Conservation (phyloP, 2,329 filamentous ascomycete genomes). For the Leptosphaerulina australis region DNA sequence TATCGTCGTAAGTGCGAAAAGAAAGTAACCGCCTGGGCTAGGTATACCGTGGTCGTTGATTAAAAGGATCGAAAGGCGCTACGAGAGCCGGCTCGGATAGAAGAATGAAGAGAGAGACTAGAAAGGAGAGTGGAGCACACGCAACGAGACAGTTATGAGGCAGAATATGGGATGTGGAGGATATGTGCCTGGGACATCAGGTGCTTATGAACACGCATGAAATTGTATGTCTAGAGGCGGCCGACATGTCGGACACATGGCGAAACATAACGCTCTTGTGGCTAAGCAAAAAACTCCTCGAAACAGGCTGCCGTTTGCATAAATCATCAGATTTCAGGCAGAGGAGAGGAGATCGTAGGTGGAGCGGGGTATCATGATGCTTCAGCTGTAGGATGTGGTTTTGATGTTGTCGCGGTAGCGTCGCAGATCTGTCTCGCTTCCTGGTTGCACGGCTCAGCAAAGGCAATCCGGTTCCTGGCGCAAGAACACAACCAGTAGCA, state of each 20-base stretch:
- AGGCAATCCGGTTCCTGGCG: slow-evolving; percentile 25
- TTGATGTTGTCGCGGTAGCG: slow-evolving; percentile 42
- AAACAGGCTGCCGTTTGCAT: slow-evolving; percentile 35
- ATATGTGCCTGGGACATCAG: slow-evolving; percentile 37
- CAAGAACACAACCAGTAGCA: slow-evolving; percentile 22
- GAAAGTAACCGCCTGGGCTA: slow-evolving; percentile 46
- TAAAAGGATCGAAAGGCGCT: slow-evolving; percentile 45
- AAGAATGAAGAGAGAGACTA: slow-evolving; percentile 38
- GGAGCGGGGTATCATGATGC: slow-evolving; percentile 37
- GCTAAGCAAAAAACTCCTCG: slow-evolving; percentile 38
- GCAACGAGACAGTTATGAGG: slow-evolving; percentile 43
- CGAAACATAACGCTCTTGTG: slow-evolving; percentile 48
- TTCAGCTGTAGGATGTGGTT: slow-evolving; percentile 41
- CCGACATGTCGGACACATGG: slow-evolving; percentile 34
- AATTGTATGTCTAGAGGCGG: slow-evolving; percentile 40
- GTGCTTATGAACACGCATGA: slow-evolving; percentile 50
- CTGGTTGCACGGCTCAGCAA: slow-evolving; percentile 29
- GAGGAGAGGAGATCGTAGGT: slow-evolving; percentile 25
- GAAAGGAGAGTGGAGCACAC: slow-evolving; percentile 45
- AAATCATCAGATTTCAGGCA: slow-evolving; percentile 39
- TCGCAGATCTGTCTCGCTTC: slow-evolving; percentile 49
- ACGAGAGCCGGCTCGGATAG: slow-evolving; percentile 51
- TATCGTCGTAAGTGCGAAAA: slow-evolving; percentile 36
- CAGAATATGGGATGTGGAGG: slow-evolving; percentile 35
- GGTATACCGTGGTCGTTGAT: slow-evolving; percentile 10